Evolutionary conservation across 108 stramenopile genomes (phyloP), one percentile per base, ranked within the genome.

Genomic region (Bacterosira constricta): DNA sequence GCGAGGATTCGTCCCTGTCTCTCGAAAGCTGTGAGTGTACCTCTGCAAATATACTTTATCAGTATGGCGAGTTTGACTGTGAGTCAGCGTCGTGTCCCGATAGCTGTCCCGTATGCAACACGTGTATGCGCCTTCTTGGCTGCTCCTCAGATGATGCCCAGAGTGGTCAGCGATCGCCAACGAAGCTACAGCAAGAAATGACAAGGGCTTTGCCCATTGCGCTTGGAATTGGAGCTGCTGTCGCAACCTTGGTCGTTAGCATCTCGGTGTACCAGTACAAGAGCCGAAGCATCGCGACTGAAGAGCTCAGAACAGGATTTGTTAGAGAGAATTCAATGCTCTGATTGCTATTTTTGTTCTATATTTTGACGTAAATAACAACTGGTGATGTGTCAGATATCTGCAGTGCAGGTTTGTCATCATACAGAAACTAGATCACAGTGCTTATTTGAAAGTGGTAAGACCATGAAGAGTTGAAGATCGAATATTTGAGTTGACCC

Each of bases 71-170:
- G 3, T 65, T 90, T 8, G 44, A 64, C 6, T 90, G 88, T 50
- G 67, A 45, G 8, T 53, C 67, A 11, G 37, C 67, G 17, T 42
- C 55, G 20, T 90, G 88, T 41, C 86, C 84, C 35, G 26, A 21
- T n/a, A 42, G 72, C 17, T 90, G 88, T 46, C 49, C 63, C 6
- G 70, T 90, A 15, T 90, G 88, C 61, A 42, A 39, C n/a, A 81
- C 73, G 23, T 90, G 88, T 51, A 69, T 90, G 69, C 21, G 39
- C 13, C 46, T 90, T 13, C 4, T 56, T 26, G 67, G 55, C 26
- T 68, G 67, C 25, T 18, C 53, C 25, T 36, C 32, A 13, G 53
- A 68, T 15, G 20, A 7, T 34, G 38, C 55, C 3, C 3, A 31
- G 4, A 7, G 15, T 2, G n/a, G 55, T 25, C 53, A 41, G 29